Evolutionary conservation across 2,329 filamentous ascomycete species (phyloP).

Genomic region (Colletotrichum endophyticum): DNA sequence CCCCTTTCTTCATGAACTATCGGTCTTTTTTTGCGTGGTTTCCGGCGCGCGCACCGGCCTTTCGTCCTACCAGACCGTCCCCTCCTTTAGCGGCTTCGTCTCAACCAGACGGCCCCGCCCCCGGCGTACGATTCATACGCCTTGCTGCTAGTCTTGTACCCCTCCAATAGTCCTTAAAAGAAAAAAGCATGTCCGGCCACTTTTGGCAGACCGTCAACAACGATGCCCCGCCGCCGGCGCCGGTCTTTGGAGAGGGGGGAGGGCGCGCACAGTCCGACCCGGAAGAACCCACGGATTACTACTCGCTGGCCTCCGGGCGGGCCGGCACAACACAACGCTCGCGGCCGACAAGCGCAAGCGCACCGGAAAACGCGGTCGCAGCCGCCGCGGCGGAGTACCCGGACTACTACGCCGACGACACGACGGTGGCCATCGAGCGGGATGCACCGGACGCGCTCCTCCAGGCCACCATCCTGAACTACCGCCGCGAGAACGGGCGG

Average conservation of each 20-base stretch:
- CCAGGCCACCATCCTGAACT: slow-evolving; percentile 5
- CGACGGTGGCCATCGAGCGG: background rate
- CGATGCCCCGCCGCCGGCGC: background rate
- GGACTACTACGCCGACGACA: background rate
- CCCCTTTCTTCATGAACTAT: background rate
- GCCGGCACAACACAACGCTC: background rate
- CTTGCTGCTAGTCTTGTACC: background rate
- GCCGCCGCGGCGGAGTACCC: background rate
- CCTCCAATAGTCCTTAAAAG: background rate
- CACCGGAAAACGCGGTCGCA: background rate
- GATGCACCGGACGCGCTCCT: background rate
- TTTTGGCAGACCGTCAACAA: background rate
- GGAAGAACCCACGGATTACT: background rate
- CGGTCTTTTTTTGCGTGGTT: background rate
- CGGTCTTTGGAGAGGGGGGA: background rate
- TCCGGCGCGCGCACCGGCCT: background rate
- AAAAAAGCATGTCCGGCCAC: background rate
- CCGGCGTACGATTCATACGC: background rate
- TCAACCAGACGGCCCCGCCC: background rate
- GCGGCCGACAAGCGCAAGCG: background rate
- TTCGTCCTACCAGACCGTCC: background rate
- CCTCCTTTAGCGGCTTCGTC: background rate
- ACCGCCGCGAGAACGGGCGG: slow-evolving; percentile 16
- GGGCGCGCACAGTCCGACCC: background rate
- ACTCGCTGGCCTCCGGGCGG: background rate